A percentile compares a stretch with the other conserved stretches of the same genome.
Evolutionary conservation across 2,329 filamentous ascomycete genomes (phyloP).

Genomic region (Ceratocystis alfenasii): DNA sequence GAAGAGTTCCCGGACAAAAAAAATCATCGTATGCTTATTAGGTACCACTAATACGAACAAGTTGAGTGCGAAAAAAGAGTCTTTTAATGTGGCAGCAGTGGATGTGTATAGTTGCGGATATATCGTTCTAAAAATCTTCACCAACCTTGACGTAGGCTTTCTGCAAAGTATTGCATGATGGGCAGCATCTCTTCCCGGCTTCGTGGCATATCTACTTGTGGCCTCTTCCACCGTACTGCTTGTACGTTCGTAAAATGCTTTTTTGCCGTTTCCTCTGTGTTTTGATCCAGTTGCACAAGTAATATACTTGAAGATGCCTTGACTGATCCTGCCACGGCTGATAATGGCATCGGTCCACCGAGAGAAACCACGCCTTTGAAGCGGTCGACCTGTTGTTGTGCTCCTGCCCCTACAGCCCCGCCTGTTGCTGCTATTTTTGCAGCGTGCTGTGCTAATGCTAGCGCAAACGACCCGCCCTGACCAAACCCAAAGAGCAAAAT

Average conservation of each 20-base stretch:
- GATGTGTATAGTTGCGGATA: background rate
- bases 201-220: constrained; percentile 70
- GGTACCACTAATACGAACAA: background rate
- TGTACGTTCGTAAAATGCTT: constrained; percentile 54
- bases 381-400: constrained; percentile 4
- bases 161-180: constrained; percentile 72
- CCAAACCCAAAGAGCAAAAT: constrained; percentile 55
- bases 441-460: constrained; percentile 39
- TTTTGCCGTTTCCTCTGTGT: constrained; percentile 52
- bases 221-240: constrained; percentile 56
- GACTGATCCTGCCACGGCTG: constrained; percentile 35
- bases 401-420: too few relatives aligned
- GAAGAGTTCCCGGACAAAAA: too few relatives aligned
- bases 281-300: constrained; percentile 48
- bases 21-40: background rate
- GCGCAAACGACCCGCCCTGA: constrained; percentile 52
- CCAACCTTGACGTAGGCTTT: constrained; percentile 37
- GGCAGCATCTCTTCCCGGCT: constrained; percentile 77
- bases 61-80: background rate
- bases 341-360: constrained; percentile 46
- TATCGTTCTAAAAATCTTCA: background rate
- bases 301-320: constrained; percentile 55
- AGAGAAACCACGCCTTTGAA: constrained; percentile 51
- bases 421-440: constrained; percentile 14
- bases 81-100: background rate